These are phyloP conservation scores for Globisporangium cystogenes DNA, from an alignment of 352 stramenopile species.

Conservation along the genomic window DNA sequence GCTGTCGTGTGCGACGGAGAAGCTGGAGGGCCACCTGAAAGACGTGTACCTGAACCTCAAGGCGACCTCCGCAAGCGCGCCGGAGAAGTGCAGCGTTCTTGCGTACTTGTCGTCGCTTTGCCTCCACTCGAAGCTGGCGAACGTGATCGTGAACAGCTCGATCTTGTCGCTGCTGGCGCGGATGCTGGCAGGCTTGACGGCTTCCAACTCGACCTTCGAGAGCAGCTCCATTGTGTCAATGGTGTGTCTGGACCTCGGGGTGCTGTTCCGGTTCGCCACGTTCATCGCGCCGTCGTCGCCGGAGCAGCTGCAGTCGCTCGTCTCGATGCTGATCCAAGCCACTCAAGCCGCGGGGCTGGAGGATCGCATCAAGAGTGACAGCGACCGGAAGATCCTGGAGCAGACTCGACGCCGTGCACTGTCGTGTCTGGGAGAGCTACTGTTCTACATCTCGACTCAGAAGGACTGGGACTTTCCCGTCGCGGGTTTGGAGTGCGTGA, in stretches of 20 bases:
- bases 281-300: conserved; percentile 60
- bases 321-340: conserved; percentile 27
- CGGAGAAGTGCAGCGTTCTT: conserved; percentile 44
- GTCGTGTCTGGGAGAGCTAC: conserved; percentile 59
- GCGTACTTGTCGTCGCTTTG: conserved; percentile 57
- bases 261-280: conserved; percentile 65
- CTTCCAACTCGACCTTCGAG: neutral
- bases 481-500: conserved; percentile 23
- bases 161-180: conserved; percentile 59
- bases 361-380: neutral
- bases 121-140: conserved; percentile 48
- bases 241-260: conserved; percentile 52
- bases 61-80: conserved; percentile 9
- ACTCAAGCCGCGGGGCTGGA: neutral
- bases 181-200: conserved; percentile 22
- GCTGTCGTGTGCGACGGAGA: conserved; percentile 34
- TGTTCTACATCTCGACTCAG: conserved; percentile 73
- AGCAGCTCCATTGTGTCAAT: conserved; percentile 24
- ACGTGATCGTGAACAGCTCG: conserved; percentile 82
- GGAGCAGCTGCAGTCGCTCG: conserved; percentile 46
- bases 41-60: conserved; percentile 73
- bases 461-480: conserved; percentile 32
- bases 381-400: conserved; percentile 1
- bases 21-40: conserved; percentile 65
- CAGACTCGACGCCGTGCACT: conserved; percentile 13